Evolutionary conservation across 306 rosid genomes (phyloP).

Genomic region (Trichosanthes cucumerina): DNA sequence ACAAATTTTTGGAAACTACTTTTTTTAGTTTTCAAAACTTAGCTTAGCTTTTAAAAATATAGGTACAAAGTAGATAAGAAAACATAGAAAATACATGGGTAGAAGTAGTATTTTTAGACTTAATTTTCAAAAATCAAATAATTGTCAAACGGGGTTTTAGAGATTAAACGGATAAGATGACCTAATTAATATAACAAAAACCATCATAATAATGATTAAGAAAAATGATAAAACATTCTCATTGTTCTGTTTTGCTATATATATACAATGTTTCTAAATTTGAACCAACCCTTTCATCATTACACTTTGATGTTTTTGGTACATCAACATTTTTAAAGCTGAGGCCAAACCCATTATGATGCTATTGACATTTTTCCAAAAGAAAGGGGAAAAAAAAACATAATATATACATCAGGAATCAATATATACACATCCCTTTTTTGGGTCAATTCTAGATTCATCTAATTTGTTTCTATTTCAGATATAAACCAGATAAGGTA

Average conservation of each 20-base stretch:
- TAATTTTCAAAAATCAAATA: too few relatives aligned
- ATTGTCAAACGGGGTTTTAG: too few relatives aligned
- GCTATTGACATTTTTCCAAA: constrained; percentile 4
- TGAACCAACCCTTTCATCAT: neutral
- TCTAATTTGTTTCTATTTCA: constrained; percentile 7
- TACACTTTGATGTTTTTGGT: neutral
- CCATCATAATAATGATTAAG: neutral
- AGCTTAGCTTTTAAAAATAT: too few relatives aligned
- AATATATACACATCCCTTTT: neutral
- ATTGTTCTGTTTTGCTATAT: neutral
- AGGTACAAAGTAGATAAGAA: too few relatives aligned
- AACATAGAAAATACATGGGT: too few relatives aligned
- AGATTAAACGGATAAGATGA: too few relatives aligned
- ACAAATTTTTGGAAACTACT: too few relatives aligned
- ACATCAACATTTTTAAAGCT: neutral
- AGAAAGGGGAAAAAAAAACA: neutral
- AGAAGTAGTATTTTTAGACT: too few relatives aligned
- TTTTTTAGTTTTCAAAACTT: too few relatives aligned
- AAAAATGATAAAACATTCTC: neutral
- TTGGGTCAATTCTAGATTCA: constrained; percentile 8
- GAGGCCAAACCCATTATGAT: neutral
- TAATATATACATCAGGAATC: neutral
- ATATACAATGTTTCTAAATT: neutral
- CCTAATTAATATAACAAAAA: neutral
- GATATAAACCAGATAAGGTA: constrained; percentile 7